Base-by-base conservation (phyloP, 164 flowering plant species). In the Santalum album region DNA sequence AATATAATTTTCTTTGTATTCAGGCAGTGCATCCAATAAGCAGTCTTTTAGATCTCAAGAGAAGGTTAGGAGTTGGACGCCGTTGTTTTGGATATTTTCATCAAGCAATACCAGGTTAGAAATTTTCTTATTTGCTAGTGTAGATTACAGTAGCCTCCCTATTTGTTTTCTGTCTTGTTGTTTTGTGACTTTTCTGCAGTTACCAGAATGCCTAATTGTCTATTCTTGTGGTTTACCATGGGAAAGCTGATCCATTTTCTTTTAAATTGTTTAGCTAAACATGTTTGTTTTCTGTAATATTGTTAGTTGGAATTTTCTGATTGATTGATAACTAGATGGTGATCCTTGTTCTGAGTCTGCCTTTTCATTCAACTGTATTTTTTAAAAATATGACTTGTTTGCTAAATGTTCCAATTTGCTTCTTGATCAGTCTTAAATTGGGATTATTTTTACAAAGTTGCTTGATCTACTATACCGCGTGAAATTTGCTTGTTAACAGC, bases 11-110 rank as follows among this genome's bases (percentile, higher is more conserved):
- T n/a, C 57, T 16, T 25, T 50, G n/a, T 56, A 0, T 64, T 12
- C 56, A 91, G 98, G 98, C 98, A 56, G 98, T 91, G 63, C 98
- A 91, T 71, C 98, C 98, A 34, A 91, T 91, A 60, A 91, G 87
- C 70, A 87, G 73, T 65, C 95, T 87, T 55, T 45, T 79, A 42
- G 98, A 91, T 73, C 83, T 91, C 48, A 90, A 91, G 70, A 81
- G 95, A 73, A 91, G 96, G 68, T 70, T 91, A 54, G 98, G 96
- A 40, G 66, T 84, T 20, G 98, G 98, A 24, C 96, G 90, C 11
- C 95, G 98, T 22, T 91, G 98, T 68, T 91, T 91, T 75, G 95
- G 92, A 65, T 91, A 91, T 68, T 69, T 91, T 39, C 96, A 91
- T 74, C 86, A 94, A 11, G 82, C 96, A 48, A 79, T 91, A 51